Conservation (phyloP, 257 asterid species). For the Verbena officinalis region DNA sequence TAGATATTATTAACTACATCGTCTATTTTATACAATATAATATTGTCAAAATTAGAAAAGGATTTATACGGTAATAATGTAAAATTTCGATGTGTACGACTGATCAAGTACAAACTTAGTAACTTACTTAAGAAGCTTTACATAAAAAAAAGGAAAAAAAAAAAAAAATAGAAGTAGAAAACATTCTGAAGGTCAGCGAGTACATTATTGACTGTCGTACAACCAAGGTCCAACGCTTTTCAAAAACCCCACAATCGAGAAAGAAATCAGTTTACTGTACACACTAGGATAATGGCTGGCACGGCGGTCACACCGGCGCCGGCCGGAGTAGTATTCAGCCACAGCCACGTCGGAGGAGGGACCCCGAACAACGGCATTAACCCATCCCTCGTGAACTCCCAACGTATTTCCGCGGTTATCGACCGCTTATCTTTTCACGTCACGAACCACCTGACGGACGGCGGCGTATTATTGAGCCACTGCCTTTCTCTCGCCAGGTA, state of each 20-base stretch:
- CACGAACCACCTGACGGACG: slow-evolving; percentile 29
- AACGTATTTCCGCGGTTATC: slow-evolving; percentile 42
- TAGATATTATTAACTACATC: no score
- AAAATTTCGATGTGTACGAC: no score
- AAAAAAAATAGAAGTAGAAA: no score
- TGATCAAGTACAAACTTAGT: no score
- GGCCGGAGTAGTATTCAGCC: slow-evolving; percentile 5
- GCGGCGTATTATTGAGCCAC: slow-evolving; percentile 37
- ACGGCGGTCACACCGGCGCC: slow-evolving; percentile 29
- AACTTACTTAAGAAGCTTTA: no score
- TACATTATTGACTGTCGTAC: no score
- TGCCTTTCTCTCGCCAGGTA: slow-evolving; percentile 61
- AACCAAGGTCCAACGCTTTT: not conserved
- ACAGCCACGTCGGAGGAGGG: not conserved
- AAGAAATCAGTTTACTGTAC: not conserved
- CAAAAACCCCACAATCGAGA: not conserved
- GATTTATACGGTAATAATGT: no score
- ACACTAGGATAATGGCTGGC: slow-evolving; percentile 16
- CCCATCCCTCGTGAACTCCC: slow-evolving; percentile 36
- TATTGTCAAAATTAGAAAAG: no score
- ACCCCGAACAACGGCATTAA: not conserved
- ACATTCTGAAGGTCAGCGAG: no score
- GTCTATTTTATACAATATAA: no score
- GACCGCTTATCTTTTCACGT: slow-evolving; percentile 40
- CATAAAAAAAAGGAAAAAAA: no score